Conservation (phyloP, 306 rosid genomes). For the Medicago ruthenica region DNA sequence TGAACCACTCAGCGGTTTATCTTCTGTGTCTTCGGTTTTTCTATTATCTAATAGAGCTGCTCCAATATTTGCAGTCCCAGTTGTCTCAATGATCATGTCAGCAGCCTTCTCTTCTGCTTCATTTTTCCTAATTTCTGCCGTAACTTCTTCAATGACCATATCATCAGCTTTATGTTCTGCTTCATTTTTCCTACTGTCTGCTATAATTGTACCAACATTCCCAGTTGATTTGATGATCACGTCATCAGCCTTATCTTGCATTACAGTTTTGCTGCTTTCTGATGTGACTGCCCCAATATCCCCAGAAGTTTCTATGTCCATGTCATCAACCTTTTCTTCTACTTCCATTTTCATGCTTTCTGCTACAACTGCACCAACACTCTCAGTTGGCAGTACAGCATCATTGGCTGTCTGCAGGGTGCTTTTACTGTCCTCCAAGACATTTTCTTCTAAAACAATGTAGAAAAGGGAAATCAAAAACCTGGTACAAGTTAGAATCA, state of each 20-base stretch:
- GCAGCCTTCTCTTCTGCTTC: conserved; percentile 30
- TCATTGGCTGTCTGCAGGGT: conserved; percentile 42
- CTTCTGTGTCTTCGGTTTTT: conserved; percentile 42
- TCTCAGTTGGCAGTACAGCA: conserved; percentile 35
- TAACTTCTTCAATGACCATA: conserved; percentile 7
- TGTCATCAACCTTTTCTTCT: conserved; percentile 40
- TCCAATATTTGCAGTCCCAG: conserved; percentile 28
- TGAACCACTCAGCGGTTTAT: conserved; percentile 38
- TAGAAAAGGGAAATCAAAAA: conserved; percentile 16
- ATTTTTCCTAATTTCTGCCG: conserved; percentile 28
- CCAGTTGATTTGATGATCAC: conserved; percentile 38
- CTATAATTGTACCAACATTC: conserved; percentile 20
- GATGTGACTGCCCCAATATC: conserved; percentile 11
- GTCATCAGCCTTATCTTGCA: conserved; percentile 39
- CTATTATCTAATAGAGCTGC: conserved; percentile 27
- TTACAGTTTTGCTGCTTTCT: conserved; percentile 31
- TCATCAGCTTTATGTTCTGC: not conserved
- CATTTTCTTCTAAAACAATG: conserved; percentile 53
- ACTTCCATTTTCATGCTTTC: conserved; percentile 41
- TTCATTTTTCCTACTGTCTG: conserved; percentile 25
- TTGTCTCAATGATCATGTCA: conserved; percentile 33
- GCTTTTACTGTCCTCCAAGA: conserved; percentile 36
- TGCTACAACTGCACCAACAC: conserved; percentile 18
- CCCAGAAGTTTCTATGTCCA: conserved; percentile 38
- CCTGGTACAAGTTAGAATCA: not conserved